Evolutionary conservation across 768 basidiomycete species (phyloP).

Genomic region (Pholiota microspora): DNA sequence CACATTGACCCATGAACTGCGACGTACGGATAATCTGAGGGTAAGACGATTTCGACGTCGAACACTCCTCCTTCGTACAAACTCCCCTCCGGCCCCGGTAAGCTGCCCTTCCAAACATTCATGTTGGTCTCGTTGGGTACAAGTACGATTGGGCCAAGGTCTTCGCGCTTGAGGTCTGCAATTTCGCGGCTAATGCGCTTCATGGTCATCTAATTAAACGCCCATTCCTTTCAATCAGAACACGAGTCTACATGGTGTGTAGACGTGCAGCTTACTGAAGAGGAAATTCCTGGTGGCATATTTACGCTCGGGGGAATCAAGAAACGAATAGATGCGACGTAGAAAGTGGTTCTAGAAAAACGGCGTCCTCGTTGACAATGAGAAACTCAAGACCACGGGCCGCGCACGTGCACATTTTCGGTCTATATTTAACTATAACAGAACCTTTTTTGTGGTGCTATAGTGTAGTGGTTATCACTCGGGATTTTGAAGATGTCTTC

Average conservation of each 20-base stretch:
- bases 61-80: conserved; percentile 82
- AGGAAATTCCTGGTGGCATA: neutral
- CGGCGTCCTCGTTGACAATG: neutral
- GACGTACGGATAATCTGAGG: conserved; percentile 77
- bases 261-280: neutral
- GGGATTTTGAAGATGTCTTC: neutral
- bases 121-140: conserved; percentile 63
- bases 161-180: conserved; percentile 77
- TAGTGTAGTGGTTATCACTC: conserved; percentile 1
- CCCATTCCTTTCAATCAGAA: neutral
- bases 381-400: neutral
- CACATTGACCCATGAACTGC: conserved; percentile 1
- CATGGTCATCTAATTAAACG: conserved; percentile 47
- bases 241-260: neutral
- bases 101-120: conserved; percentile 71
- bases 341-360: neutral
- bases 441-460: neutral
- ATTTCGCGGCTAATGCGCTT: conserved; percentile 87
- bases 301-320: neutral
- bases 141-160: conserved; percentile 71
- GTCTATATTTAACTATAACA: neutral
- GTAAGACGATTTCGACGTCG: conserved; percentile 61
- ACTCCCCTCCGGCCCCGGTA: conserved; percentile 83
- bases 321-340: neutral
- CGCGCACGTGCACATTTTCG: neutral